Percentiles rank a stretch among this genome's conserved stretches.
Conservation (phyloP, 345 rosid genomes). For the Cardamine resedifolia region DNA sequence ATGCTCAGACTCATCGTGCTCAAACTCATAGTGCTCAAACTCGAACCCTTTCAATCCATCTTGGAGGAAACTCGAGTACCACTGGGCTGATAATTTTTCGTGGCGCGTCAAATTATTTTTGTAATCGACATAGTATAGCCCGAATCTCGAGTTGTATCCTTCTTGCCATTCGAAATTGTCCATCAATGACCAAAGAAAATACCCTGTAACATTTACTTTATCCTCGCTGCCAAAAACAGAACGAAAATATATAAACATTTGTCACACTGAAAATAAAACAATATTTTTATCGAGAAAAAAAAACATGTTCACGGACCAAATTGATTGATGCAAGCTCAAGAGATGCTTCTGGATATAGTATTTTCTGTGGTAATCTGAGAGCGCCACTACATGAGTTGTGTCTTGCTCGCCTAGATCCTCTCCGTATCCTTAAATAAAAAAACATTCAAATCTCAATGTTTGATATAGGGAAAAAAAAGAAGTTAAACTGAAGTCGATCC, state of each 20-base stretch:
- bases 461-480: neutral
- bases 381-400: slow-evolving; percentile 27
- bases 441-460: neutral
- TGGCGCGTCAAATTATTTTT: slow-evolving; percentile 35
- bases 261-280: neutral
- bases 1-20: neutral
- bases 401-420: slow-evolving; percentile 36
- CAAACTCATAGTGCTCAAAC: neutral
- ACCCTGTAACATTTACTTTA: slow-evolving; percentile 38
- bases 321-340: slow-evolving; percentile 27
- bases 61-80: slow-evolving; percentile 32
- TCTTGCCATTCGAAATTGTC: slow-evolving; percentile 38
- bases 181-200: slow-evolving; percentile 34
- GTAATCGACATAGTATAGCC: slow-evolving; percentile 24
- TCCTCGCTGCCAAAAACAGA: slow-evolving; percentile 20
- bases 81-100: slow-evolving; percentile 27
- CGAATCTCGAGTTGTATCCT: slow-evolving; percentile 29
- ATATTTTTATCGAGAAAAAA: neutral
- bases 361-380: slow-evolving; percentile 29
- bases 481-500: neutral
- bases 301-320: slow-evolving; percentile 24
- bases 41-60: slow-evolving; percentile 8
- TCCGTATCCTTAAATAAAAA: slow-evolving; percentile 31
- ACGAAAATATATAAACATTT: neutral
- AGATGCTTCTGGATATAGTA: slow-evolving; percentile 36